Base-by-base conservation (phyloP, 345 rosid species). In the Populus alba region DNA sequence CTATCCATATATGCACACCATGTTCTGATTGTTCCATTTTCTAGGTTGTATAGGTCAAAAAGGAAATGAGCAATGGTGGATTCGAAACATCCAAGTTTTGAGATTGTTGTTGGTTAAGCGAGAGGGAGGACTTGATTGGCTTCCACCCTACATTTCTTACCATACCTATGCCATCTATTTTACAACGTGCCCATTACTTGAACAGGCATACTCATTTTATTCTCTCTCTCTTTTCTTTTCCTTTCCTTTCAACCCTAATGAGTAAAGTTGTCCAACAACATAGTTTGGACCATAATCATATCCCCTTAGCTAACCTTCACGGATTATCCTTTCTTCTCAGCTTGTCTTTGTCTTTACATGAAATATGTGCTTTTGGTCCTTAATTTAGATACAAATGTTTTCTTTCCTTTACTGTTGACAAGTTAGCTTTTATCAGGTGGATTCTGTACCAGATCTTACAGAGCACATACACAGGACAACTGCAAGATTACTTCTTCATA, bases 381-480 rank as follows among this genome's bases (percentile, higher is more conserved):
- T 55, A 37, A 23, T 65, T 51, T 49, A 29, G 31, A 31, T 66
- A n/a, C 15, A 45, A 13, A 4, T 7, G 22, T 17, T 6, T 41
- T 39, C 15, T 33, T 39, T 8, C 38, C 39, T 75, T 25, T 12
- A 20, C 45, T 47, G 45, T 43, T 78, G 61, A 65, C 22, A 51
- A 66, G 53, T 68, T 80, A 51, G 6, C 20, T 72, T 82, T 84
- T 67, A 65, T 65, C 94, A 97, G 99, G 99, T 97, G 84, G 97
- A 87, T 69, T 80, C 96, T 68, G 97, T 94, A 66, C 94, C 94
- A 51, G 93, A 90, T 85, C 95, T 94, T 78, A 80, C 78, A 13
- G 89, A 87, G 87, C 92, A 88, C 78, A 89, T 97, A 83, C 97
- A 97, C 78, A 87, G 91, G 88, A 88, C 97, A 77, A 97, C 97